These are phyloP conservation scores for Gynostemma pentaphyllum DNA, from an alignment of 306 rosid species.

Conservation along the genomic window DNA sequence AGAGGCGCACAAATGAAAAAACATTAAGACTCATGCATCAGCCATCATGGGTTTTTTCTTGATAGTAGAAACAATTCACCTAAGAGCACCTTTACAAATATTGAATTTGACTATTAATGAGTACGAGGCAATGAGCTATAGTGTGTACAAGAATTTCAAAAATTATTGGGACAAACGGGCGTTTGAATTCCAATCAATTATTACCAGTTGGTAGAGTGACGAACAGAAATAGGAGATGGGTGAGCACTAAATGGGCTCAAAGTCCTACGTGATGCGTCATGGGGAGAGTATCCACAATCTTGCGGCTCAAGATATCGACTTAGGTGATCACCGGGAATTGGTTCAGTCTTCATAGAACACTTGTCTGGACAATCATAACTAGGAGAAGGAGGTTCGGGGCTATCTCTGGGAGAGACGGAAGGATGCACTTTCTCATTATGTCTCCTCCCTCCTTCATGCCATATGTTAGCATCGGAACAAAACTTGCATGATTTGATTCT, in stretches of 20 bases:
- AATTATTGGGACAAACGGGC: background rate
- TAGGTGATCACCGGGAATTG: constrained; percentile 36
- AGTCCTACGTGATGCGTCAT: constrained; percentile 29
- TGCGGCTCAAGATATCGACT: constrained; percentile 30
- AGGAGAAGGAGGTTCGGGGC: constrained; percentile 68
- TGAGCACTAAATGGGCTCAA: constrained; percentile 35
- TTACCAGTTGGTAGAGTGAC: constrained; percentile 53
- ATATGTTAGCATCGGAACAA: constrained; percentile 35
- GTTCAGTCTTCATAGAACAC: constrained; percentile 29
- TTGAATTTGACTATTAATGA: background rate
- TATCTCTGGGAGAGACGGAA: constrained; percentile 59
- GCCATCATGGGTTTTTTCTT: background rate
- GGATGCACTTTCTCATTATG: constrained; percentile 68
- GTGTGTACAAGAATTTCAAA: background rate
- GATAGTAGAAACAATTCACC: background rate
- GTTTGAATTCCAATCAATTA: background rate
- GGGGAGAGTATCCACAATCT: constrained; percentile 41
- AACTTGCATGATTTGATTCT: constrained; percentile 44
- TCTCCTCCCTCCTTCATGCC: constrained; percentile 35
- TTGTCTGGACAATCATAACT: constrained; percentile 41
- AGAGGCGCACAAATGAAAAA: background rate
- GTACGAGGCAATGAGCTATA: background rate
- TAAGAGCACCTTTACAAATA: background rate
- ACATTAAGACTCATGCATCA: background rate
- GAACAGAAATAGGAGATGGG: constrained; percentile 41